Evolutionary conservation across 1,284 basidiomycete genomes (phyloP).

Genomic region (Boletus albobrunnescens): DNA sequence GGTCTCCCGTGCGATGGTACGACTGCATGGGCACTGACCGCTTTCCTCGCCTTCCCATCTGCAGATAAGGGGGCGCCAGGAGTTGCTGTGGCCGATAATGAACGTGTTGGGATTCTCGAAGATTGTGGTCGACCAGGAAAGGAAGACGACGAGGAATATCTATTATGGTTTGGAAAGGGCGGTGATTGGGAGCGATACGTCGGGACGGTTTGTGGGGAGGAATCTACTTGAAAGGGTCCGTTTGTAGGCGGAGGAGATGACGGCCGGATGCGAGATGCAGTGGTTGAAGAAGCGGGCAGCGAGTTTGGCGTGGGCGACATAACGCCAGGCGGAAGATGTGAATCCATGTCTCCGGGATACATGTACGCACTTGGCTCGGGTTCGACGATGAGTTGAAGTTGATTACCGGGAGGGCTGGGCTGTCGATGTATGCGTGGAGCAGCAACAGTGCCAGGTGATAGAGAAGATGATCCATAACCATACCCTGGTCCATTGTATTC

Average conservation of each 20-base stretch:
- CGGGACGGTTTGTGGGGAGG: constrained; percentile 13
- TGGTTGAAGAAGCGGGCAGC: constrained; percentile 10
- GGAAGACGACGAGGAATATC: constrained; percentile 34
- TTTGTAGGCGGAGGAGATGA: constrained; percentile 32
- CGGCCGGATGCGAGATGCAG: constrained; percentile 13
- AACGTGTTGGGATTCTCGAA: constrained; percentile 50
- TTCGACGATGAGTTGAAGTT: constrained; percentile 24
- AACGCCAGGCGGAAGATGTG: constrained; percentile 15
- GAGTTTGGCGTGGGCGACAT: constrained; percentile 16
- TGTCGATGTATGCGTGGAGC: constrained; percentile 33
- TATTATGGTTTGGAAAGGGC: constrained; percentile 39
- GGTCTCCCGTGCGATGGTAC: constrained; percentile 40
- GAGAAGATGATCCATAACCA: constrained; percentile 34
- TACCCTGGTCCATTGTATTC: constrained; percentile 52
- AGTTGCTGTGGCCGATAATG: constrained; percentile 60
- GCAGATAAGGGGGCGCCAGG: constrained; percentile 39
- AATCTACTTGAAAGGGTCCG: constrained; percentile 15
- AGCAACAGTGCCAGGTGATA: constrained; percentile 19
- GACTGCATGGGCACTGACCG: constrained; percentile 59
- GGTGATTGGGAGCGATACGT: constrained; percentile 33
- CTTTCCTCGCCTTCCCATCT: constrained; percentile 63
- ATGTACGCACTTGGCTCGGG: constrained; percentile 23
- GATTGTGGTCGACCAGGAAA: constrained; percentile 26
- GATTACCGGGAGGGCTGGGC: constrained; percentile 27
- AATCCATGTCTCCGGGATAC: constrained; percentile 22